These are phyloP conservation scores for Globisporangium takayamanum DNA, from an alignment of 352 stramenopile genomes.

Conservation along the genomic window DNA sequence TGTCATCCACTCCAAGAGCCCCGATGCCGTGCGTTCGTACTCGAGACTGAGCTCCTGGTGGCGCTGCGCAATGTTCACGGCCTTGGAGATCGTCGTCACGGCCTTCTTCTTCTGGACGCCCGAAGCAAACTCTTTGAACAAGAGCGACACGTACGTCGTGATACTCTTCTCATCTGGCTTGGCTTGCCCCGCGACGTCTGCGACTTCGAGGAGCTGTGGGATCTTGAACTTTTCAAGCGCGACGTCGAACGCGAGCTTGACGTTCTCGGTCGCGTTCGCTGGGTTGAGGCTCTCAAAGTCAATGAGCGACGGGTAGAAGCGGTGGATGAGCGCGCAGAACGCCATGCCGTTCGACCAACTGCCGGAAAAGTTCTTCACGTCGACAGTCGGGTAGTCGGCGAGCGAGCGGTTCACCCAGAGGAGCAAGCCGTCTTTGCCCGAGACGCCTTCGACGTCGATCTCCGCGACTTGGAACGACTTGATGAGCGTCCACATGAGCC, in stretches of 20 bases:
- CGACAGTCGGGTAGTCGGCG: slow-evolving; percentile 73
- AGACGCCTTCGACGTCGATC: slow-evolving; percentile 86
- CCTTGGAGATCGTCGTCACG: slow-evolving; percentile 86
- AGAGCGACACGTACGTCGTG: slow-evolving; percentile 87
- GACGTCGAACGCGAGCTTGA: slow-evolving; percentile 81
- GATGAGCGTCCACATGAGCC: slow-evolving; percentile 91
- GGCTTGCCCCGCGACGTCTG: slow-evolving; percentile 72
- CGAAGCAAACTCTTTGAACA: slow-evolving; percentile 90
- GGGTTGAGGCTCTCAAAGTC: slow-evolving; percentile 72
- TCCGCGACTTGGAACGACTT: slow-evolving; percentile 86
- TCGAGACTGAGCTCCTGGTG: slow-evolving; percentile 77
- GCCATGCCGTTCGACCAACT: slow-evolving; percentile 86
- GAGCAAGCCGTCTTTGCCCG: slow-evolving; percentile 85
- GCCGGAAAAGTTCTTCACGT: slow-evolving; percentile 87
- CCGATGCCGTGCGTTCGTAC: slow-evolving; percentile 66
- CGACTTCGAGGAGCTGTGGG: slow-evolving; percentile 81
- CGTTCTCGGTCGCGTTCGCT: slow-evolving; percentile 61
- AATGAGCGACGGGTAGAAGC: slow-evolving; percentile 81
- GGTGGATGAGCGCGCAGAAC: slow-evolving; percentile 89
- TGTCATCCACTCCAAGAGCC: slow-evolving; percentile 68
- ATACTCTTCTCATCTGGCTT: slow-evolving; percentile 92
- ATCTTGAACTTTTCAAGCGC: slow-evolving; percentile 84
- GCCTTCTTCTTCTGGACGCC: slow-evolving; percentile 88
- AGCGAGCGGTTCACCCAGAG: slow-evolving; percentile 88
- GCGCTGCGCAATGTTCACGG: slow-evolving; percentile 85